These are phyloP conservation scores for Hygrophoropsis aurantiaca DNA, from an alignment of 768 basidiomycete genomes.

Conservation along the genomic window DNA sequence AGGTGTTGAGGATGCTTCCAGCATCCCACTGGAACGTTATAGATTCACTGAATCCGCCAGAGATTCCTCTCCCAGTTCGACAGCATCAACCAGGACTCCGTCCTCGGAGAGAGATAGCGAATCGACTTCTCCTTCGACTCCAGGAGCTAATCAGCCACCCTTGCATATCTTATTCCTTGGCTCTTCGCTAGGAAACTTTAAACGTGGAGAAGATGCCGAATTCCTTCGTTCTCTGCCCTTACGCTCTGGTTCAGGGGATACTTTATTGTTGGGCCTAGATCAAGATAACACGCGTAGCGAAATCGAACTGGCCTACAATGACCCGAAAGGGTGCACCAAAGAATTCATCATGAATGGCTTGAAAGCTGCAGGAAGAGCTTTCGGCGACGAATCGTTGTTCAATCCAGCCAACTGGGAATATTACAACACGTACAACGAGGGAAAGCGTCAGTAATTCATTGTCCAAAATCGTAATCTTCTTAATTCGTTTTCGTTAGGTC, in stretches of 20 bases:
- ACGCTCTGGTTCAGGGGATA: constrained; percentile 72
- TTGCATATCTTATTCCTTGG: constrained; percentile 91
- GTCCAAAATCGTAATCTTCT: neutral
- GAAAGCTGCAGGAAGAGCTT: constrained; percentile 58
- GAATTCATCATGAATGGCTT: constrained; percentile 89
- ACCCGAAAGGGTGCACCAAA: constrained; percentile 67
- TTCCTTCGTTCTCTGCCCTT: constrained; percentile 84
- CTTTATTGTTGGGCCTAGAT: constrained; percentile 88
- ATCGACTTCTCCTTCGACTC: constrained; percentile 41
- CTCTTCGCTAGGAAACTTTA: constrained; percentile 90
- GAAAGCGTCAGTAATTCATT: constrained; percentile 37
- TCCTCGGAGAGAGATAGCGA: constrained; percentile 1
- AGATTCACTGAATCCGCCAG: constrained; percentile 11
- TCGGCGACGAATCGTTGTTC: constrained; percentile 69
- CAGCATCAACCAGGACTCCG: constrained; percentile 20
- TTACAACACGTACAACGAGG: constrained; percentile 55
- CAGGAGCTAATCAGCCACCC: constrained; percentile 46
- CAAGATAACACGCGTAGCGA: constrained; percentile 68
- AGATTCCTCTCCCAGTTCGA: constrained; percentile 42
- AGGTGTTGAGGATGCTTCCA: neutral
- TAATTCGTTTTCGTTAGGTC: constrained; percentile 44
- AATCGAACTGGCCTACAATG: constrained; percentile 88
- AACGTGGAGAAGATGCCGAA: constrained; percentile 58
- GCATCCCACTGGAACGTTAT: constrained; percentile 9
- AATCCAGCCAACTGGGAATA: constrained; percentile 76